Evolutionary conservation across 1,284 basidiomycete genomes (phyloP).

Genomic region (Sporisorium iseilematis-ciliati): DNA sequence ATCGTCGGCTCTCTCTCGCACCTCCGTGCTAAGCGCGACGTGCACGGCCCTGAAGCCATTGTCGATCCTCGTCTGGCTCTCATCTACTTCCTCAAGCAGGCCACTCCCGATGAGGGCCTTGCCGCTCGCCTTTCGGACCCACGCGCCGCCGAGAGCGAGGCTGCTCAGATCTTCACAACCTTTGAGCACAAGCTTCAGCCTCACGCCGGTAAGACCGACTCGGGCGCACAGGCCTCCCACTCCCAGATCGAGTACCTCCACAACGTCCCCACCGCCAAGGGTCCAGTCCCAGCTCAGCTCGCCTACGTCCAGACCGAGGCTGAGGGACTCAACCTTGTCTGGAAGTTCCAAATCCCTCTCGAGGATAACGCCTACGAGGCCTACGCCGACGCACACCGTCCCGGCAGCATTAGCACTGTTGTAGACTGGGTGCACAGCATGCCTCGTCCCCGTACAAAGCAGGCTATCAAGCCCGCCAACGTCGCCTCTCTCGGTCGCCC

Average conservation of each 20-base stretch:
- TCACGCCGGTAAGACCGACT: conserved; percentile 46
- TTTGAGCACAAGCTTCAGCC: conserved; percentile 58
- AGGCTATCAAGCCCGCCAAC: conserved; percentile 16
- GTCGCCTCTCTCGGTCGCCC: conserved; percentile 31
- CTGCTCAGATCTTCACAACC: conserved; percentile 48
- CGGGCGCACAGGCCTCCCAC: conserved; percentile 41
- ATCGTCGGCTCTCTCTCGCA: conserved; percentile 44
- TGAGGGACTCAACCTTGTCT: conserved; percentile 52
- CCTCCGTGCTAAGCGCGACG: conserved; percentile 28
- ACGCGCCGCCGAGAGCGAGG: conserved; percentile 35
- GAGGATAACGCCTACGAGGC: conserved; percentile 62
- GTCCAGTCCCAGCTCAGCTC: conserved; percentile 57
- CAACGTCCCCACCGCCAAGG: conserved; percentile 59
- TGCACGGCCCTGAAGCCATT: conserved; percentile 40
- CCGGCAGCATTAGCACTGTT: conserved; percentile 53
- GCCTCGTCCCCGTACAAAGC: conserved; percentile 33
- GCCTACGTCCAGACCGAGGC: conserved; percentile 54
- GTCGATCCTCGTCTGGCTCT: conserved; percentile 57
- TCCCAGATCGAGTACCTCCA: conserved; percentile 54
- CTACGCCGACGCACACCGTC: conserved; percentile 55
- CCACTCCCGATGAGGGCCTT: conserved; percentile 50
- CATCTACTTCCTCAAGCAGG: conserved; percentile 55
- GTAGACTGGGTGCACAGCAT: conserved; percentile 61
- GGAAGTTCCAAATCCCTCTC: conserved; percentile 60
- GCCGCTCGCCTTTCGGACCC: conserved; percentile 48